Evolutionary conservation across 2,329 filamentous ascomycete genomes (phyloP), one percentile per base, ranked within the genome.

Genomic region (Cyclaneusma minus): DNA sequence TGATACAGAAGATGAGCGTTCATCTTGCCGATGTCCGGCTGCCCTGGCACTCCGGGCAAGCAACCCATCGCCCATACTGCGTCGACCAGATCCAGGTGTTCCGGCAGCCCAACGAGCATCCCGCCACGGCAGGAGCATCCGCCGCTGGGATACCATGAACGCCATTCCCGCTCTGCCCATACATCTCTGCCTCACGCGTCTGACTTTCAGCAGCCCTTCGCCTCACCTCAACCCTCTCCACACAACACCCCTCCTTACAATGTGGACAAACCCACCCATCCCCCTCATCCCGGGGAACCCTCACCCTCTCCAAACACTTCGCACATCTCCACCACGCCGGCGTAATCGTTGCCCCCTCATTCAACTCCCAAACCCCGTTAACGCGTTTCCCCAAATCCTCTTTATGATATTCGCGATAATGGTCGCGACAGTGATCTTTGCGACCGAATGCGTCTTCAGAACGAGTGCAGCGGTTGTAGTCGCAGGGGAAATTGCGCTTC

Each of bases 401-500:
- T 19, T 57, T 52, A 34, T 64, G 60, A 30, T 49, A 60, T 25
- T 59, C 56, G 14, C 58, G 43, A 21, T 58, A 41, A 33, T 65
- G 60, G 30, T 64, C 60, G 12, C 51, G 44, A 23, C 56, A 49
- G 36, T 64, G 60, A 31, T 65, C 61, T 26, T 53, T 50, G 6
- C 60, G 43, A 2, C 49, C 54, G 33, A 64, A 64, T 0, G 56
- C 51, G 10, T 42, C 35, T 1, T 31, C 27, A 1, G 38, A 36
- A 2, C 51, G 36, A 15, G 26, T 24, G 24, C 53, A 55, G 7
- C 33, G 39, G 2, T 26, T 24, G 13, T 40, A 41, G 13, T 41
- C 34, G 33, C 53, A 56, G 8, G 35, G 35, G 21, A 44, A 41
- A 10, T 30, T 32, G 7, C 37, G 22, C 12, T 36, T 34, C 4